Conservation (phyloP, 78 protist genomes). For the Salpingoeca rosetta region DNA sequence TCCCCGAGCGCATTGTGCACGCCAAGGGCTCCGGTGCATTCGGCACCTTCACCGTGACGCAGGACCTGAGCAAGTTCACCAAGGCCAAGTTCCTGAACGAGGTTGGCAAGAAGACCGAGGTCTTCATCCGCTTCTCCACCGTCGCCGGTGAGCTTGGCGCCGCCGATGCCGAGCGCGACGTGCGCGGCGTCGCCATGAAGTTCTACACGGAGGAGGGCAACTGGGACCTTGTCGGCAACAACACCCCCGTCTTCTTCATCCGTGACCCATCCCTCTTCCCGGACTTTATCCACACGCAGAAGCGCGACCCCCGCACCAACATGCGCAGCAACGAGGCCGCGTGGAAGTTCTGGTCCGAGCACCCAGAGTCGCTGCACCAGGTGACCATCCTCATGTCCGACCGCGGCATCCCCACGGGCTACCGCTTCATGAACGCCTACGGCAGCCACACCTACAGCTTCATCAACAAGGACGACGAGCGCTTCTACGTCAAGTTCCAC, state of each 20-base stretch:
- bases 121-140: conserved; percentile 72
- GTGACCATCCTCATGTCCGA: conserved; percentile 48
- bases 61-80: conserved; percentile 19
- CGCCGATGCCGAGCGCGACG: conserved; percentile 70
- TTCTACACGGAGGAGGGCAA: conserved; percentile 74
- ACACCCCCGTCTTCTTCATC: conserved; percentile 66
- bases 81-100: conserved; percentile 42
- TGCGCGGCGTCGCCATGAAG: conserved; percentile 73
- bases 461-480: conserved; percentile 48
- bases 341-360: conserved; percentile 64
- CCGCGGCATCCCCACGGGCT: conserved; percentile 61
- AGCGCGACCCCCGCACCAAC: conserved; percentile 62
- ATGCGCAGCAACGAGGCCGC: conserved; percentile 41
- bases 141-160: conserved; percentile 66
- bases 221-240: conserved; percentile 71
- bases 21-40: conserved; percentile 68
- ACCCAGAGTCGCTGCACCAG: conserved; percentile 73
- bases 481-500: conserved; percentile 58
- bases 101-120: conserved; percentile 51
- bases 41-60: conserved; percentile 57
- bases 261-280: conserved; percentile 43
- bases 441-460: conserved; percentile 54
- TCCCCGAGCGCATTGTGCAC: conserved; percentile 73
- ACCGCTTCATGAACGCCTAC: conserved; percentile 45
- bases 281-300: conserved; percentile 73